These are phyloP conservation scores for Phialemonium atrogriseum DNA, from an alignment of 2,329 filamentous ascomycete genomes.

Conservation along the genomic window DNA sequence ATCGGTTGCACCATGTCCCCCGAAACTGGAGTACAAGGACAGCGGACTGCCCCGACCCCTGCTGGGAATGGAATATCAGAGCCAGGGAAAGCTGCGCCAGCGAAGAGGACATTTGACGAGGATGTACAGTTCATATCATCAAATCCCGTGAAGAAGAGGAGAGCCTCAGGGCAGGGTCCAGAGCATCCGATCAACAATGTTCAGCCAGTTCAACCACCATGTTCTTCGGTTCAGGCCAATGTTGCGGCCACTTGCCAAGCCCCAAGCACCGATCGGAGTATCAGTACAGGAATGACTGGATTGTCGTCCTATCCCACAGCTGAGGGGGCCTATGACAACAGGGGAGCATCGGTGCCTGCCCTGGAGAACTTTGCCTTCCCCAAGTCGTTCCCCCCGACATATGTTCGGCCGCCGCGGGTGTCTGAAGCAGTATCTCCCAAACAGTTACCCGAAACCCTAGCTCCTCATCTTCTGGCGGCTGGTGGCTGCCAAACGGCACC, in stretches of 20 bases:
- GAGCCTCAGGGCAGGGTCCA: no score
- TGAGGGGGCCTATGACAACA: slow-evolving; percentile 16
- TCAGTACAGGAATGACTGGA: slow-evolving; percentile 23
- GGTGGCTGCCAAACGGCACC: not conserved
- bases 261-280: slow-evolving; percentile 12
- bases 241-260: slow-evolving; percentile 1
- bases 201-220: no score
- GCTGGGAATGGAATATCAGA: not conserved
- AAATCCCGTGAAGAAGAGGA: slow-evolving; percentile 30
- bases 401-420: slow-evolving; percentile 7
- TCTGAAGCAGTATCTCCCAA: slow-evolving; percentile 28
- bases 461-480: slow-evolving; percentile 1
- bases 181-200: no score
- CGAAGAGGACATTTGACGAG: slow-evolving; percentile 24
- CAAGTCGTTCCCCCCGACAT: slow-evolving; percentile 13
- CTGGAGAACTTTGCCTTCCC: slow-evolving; percentile 24
- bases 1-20: no score
- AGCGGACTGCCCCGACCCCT: no score
- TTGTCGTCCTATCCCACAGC: slow-evolving; percentile 16
- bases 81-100: slow-evolving; percentile 6
- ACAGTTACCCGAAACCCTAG: slow-evolving; percentile 17
- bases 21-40: no score
- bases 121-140: slow-evolving; percentile 37
- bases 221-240: no score
- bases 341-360: slow-evolving; percentile 24